These are phyloP conservation scores for Diatrype stigma DNA, from an alignment of 2,329 filamentous ascomycete species.

Conservation along the genomic window DNA sequence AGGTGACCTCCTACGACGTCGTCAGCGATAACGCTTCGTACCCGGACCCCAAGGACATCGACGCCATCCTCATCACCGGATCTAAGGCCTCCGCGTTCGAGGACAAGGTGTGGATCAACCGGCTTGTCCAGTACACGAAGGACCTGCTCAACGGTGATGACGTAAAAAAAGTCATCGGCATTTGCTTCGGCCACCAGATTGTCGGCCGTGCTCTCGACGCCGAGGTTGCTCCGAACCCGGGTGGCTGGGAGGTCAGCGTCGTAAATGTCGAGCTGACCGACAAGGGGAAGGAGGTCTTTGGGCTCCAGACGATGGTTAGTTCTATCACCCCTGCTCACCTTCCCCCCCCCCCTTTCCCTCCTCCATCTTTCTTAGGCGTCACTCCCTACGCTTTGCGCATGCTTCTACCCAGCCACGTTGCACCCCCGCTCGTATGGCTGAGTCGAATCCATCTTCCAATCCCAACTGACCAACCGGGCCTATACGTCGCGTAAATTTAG, in stretches of 20 bases:
- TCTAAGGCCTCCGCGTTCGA: slow-evolving; percentile 72
- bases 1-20: slow-evolving; percentile 66
- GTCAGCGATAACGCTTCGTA: slow-evolving; percentile 63
- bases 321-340: not conserved
- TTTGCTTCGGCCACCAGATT: slow-evolving; percentile 89
- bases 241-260: slow-evolving; percentile 81
- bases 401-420: too few relatives aligned
- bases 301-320: slow-evolving; percentile 53
- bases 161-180: slow-evolving; percentile 64
- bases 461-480: not conserved
- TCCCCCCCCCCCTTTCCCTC: not conserved
- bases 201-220: slow-evolving; percentile 67
- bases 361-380: not conserved
- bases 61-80: slow-evolving; percentile 80
- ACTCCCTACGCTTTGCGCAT: slow-evolving; percentile 1
- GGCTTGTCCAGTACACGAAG: slow-evolving; percentile 65
- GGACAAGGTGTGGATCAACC: slow-evolving; percentile 69
- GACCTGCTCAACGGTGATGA: slow-evolving; percentile 54
- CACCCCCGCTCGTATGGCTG: too few relatives aligned
- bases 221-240: slow-evolving; percentile 61
- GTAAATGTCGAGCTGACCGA: slow-evolving; percentile 63
- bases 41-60: slow-evolving; percentile 68
- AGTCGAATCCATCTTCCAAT: not conserved
- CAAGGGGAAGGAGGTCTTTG: slow-evolving; percentile 69
- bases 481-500: slow-evolving; percentile 32